phyloP scores from a whole-genome alignment of 2,329 filamentous ascomycete genomes.

The Apiospora rasikravindrae region DNA sequence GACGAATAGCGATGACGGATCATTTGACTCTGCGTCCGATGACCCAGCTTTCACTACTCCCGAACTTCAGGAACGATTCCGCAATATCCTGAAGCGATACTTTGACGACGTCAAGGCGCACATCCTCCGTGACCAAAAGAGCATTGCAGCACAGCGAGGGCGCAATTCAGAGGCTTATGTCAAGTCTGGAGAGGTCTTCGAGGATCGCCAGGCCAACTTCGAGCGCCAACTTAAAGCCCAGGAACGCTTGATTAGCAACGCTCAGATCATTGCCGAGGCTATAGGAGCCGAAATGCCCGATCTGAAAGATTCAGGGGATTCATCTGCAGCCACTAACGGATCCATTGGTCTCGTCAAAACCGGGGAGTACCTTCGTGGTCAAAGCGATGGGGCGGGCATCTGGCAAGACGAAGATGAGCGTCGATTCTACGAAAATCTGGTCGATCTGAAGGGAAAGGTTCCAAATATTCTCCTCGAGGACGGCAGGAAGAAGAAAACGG shows the following conservation, averaged over 20 bases:
- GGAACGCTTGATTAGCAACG: slow-evolving; percentile 87
- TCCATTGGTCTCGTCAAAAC: slow-evolving; percentile 93
- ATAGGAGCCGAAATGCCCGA: slow-evolving; percentile 94
- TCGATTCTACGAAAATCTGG: slow-evolving; percentile 95
- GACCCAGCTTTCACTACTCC: slow-evolving; percentile 77
- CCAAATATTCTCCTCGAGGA: slow-evolving; percentile 93
- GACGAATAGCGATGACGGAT: slow-evolving; percentile 54
- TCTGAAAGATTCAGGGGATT: slow-evolving; percentile 80
- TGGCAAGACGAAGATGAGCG: slow-evolving; percentile 99
- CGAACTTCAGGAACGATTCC: slow-evolving; percentile 85
- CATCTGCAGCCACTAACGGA: slow-evolving; percentile 68
- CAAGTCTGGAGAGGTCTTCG: slow-evolving; percentile 97
- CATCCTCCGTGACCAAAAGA: slow-evolving; percentile 88
- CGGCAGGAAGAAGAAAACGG: slow-evolving; percentile 88
- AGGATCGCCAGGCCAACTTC: slow-evolving; percentile 94
- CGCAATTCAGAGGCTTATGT: slow-evolving; percentile 98
- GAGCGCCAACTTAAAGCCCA: slow-evolving; percentile 93
- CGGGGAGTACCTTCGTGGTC: slow-evolving; percentile 88
- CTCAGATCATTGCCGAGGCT: slow-evolving; percentile 87
- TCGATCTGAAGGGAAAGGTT: slow-evolving; percentile 94
- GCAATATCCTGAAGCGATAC: slow-evolving; percentile 83
- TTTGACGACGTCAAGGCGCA: slow-evolving; percentile 93
- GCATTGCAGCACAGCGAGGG: slow-evolving; percentile 82
- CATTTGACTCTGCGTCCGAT: slow-evolving; percentile 49
- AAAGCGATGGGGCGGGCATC: slow-evolving; percentile 89